Base-by-base conservation (phyloP, 495 filamentous ascomycete genomes). In the Xylaria nigripes region DNA sequence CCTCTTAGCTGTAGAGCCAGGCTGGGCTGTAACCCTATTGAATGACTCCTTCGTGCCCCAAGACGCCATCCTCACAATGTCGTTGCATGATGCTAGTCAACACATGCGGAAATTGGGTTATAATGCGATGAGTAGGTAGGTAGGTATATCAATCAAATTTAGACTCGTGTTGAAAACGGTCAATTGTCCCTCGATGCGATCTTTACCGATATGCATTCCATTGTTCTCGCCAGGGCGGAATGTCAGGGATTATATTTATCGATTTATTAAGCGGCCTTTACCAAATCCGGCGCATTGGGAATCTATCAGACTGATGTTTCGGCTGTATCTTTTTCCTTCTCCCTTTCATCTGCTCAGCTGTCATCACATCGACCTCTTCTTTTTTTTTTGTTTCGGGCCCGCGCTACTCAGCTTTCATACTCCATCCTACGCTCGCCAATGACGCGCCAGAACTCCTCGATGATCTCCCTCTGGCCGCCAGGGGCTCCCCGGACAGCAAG, bases 361-460 rank as follows among this genome's bases (percentile, higher is more conserved):
- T 29, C 27, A 9, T 29, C 27, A 9, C 9, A 9, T 29, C 9
- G 4, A 29, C 27, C 9, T 29, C 27, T 29, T 29, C 9, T 29
- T 29, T 29, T 4, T 29, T 40, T 19, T 40, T 18, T 40, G n/a
- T 40, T 18, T 9, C n/a, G 2, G 32, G 7, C 7, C 5, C 13
- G 2, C 13, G 2, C 2, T 8, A 16, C 21, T 50, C 47, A 74
- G 36, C 55, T 60, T n/a, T 64, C 58, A 50, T 84, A 84, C 50
- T 83, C 75, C 63, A 84, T 69, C 53, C 58, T 71, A 18, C 79
- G 78, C 23, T 74, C 61, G 1, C 81, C 73, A 41, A 78, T 46
- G 15, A 66, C 64, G n/a, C 41, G 27, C 90, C 90, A 96, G 59
- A 95, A 88, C 70, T 96, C 87, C 68, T 89, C 79, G 1, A 93